Percentiles rank a stretch among this genome's conserved stretches.
These are phyloP conservation scores for Chlamydomonas eustigma DNA, from an alignment of 139 green algal species.

Conservation along the genomic window DNA sequence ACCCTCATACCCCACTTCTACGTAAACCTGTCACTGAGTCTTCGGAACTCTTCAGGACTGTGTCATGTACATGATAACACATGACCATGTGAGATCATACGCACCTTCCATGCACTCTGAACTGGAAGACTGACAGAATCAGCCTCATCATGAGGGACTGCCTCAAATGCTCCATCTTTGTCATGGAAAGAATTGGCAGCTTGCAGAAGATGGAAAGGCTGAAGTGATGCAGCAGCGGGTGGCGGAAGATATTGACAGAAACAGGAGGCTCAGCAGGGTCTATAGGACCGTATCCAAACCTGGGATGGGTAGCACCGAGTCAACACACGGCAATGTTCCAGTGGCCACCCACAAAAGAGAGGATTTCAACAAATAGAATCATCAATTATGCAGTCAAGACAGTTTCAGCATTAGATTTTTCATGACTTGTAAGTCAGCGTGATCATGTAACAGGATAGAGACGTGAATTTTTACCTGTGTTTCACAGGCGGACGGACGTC, in stretches of 20 bases:
- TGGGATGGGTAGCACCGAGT: too few relatives aligned
- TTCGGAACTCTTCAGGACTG: too few relatives aligned
- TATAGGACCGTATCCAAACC: conserved; percentile 28
- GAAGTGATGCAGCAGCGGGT: conserved; percentile 94
- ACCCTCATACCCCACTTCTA: too few relatives aligned
- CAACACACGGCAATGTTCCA: too few relatives aligned
- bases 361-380: too few relatives aligned
- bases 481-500: conserved; percentile 82
- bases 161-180: conserved; percentile 65
- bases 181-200: conserved; percentile 78
- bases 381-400: too few relatives aligned
- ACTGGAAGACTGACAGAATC: conserved; percentile 88
- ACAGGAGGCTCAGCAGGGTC: conserved; percentile 29
- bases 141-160: conserved; percentile 81
- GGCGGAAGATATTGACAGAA: conserved; percentile 80
- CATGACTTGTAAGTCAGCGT: too few relatives aligned
- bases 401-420: too few relatives aligned
- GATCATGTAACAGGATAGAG: not conserved
- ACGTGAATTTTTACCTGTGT: conserved; percentile 48
- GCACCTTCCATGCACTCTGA: conserved; percentile 80
- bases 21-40: too few relatives aligned
- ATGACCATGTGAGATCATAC: not conserved
- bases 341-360: too few relatives aligned
- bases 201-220: conserved; percentile 96
- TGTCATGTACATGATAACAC: not conserved